phyloP scores from a whole-genome alignment of 1,284 basidiomycete species.

The Termitomyces sp. region DNA sequence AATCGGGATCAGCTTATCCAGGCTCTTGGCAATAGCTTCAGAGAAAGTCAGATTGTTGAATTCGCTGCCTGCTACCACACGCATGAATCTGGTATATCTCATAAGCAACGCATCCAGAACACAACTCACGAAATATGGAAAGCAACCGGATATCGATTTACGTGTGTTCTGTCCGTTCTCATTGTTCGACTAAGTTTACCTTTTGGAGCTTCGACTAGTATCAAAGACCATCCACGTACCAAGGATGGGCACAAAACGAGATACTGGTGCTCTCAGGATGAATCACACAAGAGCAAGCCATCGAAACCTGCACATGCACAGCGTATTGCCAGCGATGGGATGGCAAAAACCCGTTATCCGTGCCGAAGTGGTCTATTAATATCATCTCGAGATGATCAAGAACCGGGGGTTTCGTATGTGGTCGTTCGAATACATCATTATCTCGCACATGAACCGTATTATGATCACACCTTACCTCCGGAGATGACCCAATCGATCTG shows the following conservation, averaged over 20 bases:
- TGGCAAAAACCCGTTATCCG: conserved; percentile 36
- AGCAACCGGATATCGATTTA: conserved; percentile 42
- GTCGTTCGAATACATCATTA: conserved; percentile 41
- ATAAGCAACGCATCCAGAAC: conserved; percentile 36
- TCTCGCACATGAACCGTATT: conserved; percentile 36
- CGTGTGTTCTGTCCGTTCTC: conserved; percentile 27
- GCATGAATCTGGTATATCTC: conserved; percentile 26
- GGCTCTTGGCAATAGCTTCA: conserved; percentile 25
- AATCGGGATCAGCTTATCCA: conserved; percentile 16
- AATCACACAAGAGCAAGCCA: conserved; percentile 34
- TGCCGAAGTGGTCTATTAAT: conserved; percentile 40
- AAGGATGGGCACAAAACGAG: conserved; percentile 42
- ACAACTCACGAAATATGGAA: conserved; percentile 40
- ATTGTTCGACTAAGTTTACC: neutral
- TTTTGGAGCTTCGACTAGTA: conserved; percentile 23
- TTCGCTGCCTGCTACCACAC: conserved; percentile 34
- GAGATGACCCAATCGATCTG: conserved; percentile 30
- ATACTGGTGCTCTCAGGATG: conserved; percentile 44
- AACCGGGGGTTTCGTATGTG: conserved; percentile 24
- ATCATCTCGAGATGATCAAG: conserved; percentile 30
- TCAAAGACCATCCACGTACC: conserved; percentile 42
- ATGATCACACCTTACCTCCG: conserved; percentile 30
- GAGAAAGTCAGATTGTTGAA: conserved; percentile 28
- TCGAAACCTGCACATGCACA: conserved; percentile 26
- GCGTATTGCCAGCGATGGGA: conserved; percentile 31